Percentiles rank a stretch among this genome's conserved stretches.
Evolutionary conservation across 2,329 filamentous ascomycete species (phyloP).

Genomic region (Dactylellina sp.): DNA sequence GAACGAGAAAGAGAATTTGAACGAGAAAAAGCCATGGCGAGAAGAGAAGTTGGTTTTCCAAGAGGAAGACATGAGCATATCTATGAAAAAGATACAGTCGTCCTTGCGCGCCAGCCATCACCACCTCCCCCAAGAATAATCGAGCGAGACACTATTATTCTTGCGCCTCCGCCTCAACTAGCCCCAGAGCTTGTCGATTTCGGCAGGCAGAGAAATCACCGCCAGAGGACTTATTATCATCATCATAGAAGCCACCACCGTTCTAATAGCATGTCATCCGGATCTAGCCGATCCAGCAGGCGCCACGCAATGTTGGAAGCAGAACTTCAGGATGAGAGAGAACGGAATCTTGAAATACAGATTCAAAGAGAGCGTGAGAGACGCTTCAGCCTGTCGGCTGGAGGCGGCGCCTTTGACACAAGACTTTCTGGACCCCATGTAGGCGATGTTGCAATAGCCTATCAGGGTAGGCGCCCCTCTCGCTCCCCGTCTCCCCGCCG

Average conservation of each 20-base stretch:
- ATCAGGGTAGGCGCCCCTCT: slow-evolving; percentile 39
- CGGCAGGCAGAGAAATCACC: slow-evolving; percentile 49
- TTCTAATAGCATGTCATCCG: slow-evolving; percentile 44
- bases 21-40: slow-evolving; percentile 39
- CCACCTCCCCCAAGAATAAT: slow-evolving; percentile 54
- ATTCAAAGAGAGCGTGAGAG: slow-evolving; percentile 52
- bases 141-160: slow-evolving; percentile 55
- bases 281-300: slow-evolving; percentile 49
- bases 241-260: slow-evolving; percentile 54
- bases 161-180: slow-evolving; percentile 48
- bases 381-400: slow-evolving; percentile 54
- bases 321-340: slow-evolving; percentile 50
- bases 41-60: slow-evolving; percentile 35
- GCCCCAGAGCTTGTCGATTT: slow-evolving; percentile 30
- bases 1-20: slow-evolving; percentile 52
- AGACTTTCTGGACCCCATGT: slow-evolving; percentile 51
- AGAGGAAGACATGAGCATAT: slow-evolving; percentile 55
- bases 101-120: slow-evolving; percentile 47
- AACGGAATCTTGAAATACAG: slow-evolving; percentile 53
- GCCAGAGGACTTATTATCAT: slow-evolving; percentile 52
- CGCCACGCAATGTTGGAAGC: slow-evolving; percentile 41
- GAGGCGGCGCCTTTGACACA: slow-evolving; percentile 38
- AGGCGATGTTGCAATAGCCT: slow-evolving; percentile 46
- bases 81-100: slow-evolving; percentile 54
- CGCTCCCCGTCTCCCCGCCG: slow-evolving; percentile 50